Percentiles rank a stretch among this genome's conserved stretches.
These are phyloP conservation scores for Botryosphaeria dothidea DNA, from an alignment of 2,329 filamentous ascomycete genomes.

Conservation along the genomic window DNA sequence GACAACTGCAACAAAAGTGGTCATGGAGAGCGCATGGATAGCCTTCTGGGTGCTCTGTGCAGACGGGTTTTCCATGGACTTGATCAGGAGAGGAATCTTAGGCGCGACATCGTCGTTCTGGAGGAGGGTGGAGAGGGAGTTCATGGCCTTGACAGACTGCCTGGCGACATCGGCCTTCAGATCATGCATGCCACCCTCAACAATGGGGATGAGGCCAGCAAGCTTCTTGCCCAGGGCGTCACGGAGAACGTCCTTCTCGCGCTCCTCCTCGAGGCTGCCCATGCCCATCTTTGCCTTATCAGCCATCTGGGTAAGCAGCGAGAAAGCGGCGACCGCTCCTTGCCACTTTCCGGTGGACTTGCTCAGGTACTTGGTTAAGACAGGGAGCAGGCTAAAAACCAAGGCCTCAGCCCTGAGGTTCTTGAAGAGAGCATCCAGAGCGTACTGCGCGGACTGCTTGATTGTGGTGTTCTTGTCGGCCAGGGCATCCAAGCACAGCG, in stretches of 20 bases:
- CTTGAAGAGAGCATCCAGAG: conserved; percentile 82
- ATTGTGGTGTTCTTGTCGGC: conserved; percentile 89
- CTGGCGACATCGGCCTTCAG: conserved; percentile 83
- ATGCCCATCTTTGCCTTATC: conserved; percentile 88
- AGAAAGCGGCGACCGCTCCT: conserved; percentile 83
- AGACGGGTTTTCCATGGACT: conserved; percentile 93
- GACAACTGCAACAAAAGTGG: conserved; percentile 96
- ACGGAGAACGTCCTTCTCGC: conserved; percentile 84
- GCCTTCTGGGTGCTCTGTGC: conserved; percentile 88
- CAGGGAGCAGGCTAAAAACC: conserved; percentile 78
- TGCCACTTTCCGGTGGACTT: conserved; percentile 96
- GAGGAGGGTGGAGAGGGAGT: conserved; percentile 80
- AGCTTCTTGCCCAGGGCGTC: conserved; percentile 88
- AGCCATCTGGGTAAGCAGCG: conserved; percentile 87
- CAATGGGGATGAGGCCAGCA: conserved; percentile 83
- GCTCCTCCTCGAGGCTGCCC: conserved; percentile 80
- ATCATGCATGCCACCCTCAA: conserved; percentile 94
- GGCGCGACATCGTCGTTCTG: conserved; percentile 97
- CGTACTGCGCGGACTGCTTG: conserved; percentile 90
- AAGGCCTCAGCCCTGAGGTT: conserved; percentile 80
- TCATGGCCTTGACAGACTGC: conserved; percentile 91
- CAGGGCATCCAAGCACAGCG: conserved; percentile 76
- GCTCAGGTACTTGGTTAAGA: conserved; percentile 71
- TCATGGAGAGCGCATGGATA: conserved; percentile 94
- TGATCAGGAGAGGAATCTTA: conserved; percentile 86